Percentiles rank a stretch among this genome's conserved stretches.
Evolutionary conservation across 345 rosid genomes (phyloP).

Genomic region (Schrenkiella parvula): DNA sequence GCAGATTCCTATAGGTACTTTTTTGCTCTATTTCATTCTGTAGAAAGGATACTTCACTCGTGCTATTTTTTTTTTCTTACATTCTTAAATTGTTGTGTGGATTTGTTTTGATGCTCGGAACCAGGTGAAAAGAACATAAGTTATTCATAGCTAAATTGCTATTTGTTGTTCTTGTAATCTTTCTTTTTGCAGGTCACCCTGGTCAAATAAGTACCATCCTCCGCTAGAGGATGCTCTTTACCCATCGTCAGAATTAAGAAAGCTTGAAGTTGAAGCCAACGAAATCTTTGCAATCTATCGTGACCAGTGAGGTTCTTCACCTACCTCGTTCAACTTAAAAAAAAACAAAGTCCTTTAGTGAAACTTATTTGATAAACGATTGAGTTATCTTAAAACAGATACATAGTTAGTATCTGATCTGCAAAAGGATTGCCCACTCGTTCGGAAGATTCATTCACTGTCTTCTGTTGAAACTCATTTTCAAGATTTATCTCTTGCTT

Average conservation of each 20-base stretch:
- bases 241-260: slow-evolving; percentile 77
- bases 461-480: not conserved
- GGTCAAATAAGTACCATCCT: slow-evolving; percentile 90
- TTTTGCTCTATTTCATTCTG: not conserved
- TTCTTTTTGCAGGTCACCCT: slow-evolving; percentile 65
- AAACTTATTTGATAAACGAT: not conserved
- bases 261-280: slow-evolving; percentile 89
- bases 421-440: not conserved
- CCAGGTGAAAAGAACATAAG: not conserved
- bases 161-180: not conserved
- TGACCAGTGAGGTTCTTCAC: slow-evolving; percentile 99
- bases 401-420: not conserved
- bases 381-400: not conserved
- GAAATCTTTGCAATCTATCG: slow-evolving; percentile 80
- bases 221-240: slow-evolving; percentile 69
- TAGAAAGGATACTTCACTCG: not conserved
- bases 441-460: not conserved
- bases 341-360: not conserved
- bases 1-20: slow-evolving; percentile 89
- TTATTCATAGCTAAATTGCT: not conserved
- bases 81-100: not conserved
- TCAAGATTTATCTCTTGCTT: not conserved
- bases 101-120: not conserved
- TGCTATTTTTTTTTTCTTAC: not conserved
- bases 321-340: slow-evolving; percentile 47